A percentile compares a stretch with the other conserved stretches of the same genome.
These are phyloP conservation scores for Alternaria sp. DNA, from an alignment of 2,329 filamentous ascomycete genomes.

Conservation along the genomic window DNA sequence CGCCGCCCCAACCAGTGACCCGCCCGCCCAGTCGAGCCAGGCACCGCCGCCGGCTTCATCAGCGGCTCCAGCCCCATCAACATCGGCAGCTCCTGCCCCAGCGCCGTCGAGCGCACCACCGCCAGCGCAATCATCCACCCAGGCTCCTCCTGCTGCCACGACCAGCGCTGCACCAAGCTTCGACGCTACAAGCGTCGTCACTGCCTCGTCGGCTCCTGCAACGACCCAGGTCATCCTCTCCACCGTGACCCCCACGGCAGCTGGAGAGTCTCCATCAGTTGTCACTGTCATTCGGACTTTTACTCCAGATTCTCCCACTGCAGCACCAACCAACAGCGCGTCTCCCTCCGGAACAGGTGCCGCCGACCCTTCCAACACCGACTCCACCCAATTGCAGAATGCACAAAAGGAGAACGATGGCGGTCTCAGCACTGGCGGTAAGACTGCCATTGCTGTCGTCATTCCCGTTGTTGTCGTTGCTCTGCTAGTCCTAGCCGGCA, in stretches of 20 bases:
- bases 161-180: conserved; percentile 7
- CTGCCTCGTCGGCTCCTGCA: conserved; percentile 31
- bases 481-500: conserved; percentile 74
- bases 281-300: conserved; percentile 26
- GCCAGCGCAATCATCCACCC: conserved; percentile 15
- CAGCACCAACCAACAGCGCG: conserved; percentile 9
- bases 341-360: conserved; percentile 8
- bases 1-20: conserved; percentile 21
- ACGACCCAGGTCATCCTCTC: conserved; percentile 26
- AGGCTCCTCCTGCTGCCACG: neutral
- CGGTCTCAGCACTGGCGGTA: conserved; percentile 68
- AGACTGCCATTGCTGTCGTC: conserved; percentile 90
- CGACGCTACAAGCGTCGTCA: conserved; percentile 24
- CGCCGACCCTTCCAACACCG: conserved; percentile 14
- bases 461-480: conserved; percentile 91
- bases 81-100: conserved; percentile 19
- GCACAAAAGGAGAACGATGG: conserved; percentile 15
- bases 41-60: conserved; percentile 6
- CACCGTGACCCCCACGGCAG: conserved; percentile 26
- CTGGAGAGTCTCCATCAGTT: conserved; percentile 26
- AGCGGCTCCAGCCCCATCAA: neutral
- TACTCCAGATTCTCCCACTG: conserved; percentile 10
- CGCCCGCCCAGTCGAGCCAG: conserved; percentile 14
- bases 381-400: conserved; percentile 18
- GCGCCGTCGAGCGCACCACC: conserved; percentile 14